These are phyloP conservation scores for Tulasnella sp. DNA, from an alignment of 768 basidiomycete genomes.

Conservation along the genomic window DNA sequence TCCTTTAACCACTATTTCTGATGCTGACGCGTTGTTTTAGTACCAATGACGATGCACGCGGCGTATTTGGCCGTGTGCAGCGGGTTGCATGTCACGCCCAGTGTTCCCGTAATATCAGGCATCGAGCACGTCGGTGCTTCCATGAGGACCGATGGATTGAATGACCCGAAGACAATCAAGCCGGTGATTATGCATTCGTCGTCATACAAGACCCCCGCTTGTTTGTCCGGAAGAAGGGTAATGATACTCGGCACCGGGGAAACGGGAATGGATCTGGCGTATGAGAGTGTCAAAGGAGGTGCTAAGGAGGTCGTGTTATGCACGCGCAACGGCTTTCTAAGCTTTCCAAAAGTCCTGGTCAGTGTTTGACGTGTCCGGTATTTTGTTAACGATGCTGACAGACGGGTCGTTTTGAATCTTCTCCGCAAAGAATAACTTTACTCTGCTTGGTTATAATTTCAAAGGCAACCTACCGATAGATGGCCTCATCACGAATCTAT, in stretches of 20 bases:
- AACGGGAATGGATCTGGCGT: constrained; percentile 49
- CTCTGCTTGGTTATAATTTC: constrained; percentile 39
- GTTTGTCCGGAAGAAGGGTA: constrained; percentile 37
- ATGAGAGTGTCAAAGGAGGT: constrained; percentile 34
- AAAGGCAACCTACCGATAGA: constrained; percentile 32
- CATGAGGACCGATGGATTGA: constrained; percentile 10
- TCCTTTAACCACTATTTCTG: too few relatives aligned
- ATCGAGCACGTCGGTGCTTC: constrained; percentile 30
- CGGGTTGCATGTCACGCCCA: constrained; percentile 45
- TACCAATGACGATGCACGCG: constrained; percentile 25
- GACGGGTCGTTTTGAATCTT: not conserved
- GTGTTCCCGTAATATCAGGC: constrained; percentile 41
- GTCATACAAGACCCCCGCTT: constrained; percentile 38
- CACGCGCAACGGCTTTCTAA: constrained; percentile 39
- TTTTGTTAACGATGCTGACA: not conserved
- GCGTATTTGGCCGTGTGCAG: constrained; percentile 41
- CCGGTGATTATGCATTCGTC: constrained; percentile 38
- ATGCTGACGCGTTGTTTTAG: not conserved
- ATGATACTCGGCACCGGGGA: constrained; percentile 51
- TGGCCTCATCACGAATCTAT: constrained; percentile 45
- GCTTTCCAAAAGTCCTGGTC: constrained; percentile 46
- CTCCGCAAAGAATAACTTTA: constrained; percentile 38
- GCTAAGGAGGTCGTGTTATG: constrained; percentile 44
- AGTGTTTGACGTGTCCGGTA: constrained; percentile 11
- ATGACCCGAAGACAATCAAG: constrained; percentile 19